These are phyloP conservation scores for Lindgomyces ingoldianus DNA, from an alignment of 495 filamentous ascomycete species.

Conservation along the genomic window DNA sequence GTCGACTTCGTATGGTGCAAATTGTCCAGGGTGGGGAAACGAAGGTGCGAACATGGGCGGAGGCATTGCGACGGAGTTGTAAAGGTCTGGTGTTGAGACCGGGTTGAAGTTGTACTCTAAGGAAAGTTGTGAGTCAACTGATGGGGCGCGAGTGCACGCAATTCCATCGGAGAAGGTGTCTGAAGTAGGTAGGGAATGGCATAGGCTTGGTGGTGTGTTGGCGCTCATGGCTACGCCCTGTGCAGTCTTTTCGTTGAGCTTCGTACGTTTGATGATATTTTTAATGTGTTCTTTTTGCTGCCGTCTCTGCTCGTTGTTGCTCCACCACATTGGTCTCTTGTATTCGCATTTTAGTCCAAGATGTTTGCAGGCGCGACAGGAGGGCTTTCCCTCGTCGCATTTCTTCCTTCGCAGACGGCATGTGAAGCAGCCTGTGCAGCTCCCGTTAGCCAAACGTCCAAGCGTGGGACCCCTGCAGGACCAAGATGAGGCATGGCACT, in stretches of 20 bases:
- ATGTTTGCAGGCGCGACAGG: slow-evolving; percentile 86
- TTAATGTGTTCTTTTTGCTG: slow-evolving; percentile 93
- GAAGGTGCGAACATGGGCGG: slow-evolving; percentile 45
- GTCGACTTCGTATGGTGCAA: slow-evolving; percentile 87
- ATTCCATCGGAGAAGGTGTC: slow-evolving; percentile 74
- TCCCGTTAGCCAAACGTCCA: slow-evolving; percentile 37
- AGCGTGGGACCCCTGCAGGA: slow-evolving; percentile 38
- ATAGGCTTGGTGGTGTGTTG: slow-evolving; percentile 73
- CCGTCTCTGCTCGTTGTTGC: slow-evolving; percentile 79
- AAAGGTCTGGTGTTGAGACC: slow-evolving; percentile 46
- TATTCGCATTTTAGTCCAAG: slow-evolving; percentile 89
- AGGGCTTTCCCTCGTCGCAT: slow-evolving; percentile 88
- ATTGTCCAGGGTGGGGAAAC: slow-evolving; percentile 50
- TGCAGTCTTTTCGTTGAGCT: slow-evolving; percentile 79
- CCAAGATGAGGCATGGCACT: slow-evolving; percentile 23
- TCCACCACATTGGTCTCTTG: slow-evolving; percentile 96
- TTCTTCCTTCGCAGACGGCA: slow-evolving; percentile 95
- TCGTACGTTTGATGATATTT: slow-evolving; percentile 94
- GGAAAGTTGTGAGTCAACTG: slow-evolving; percentile 74
- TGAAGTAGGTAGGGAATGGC: slow-evolving; percentile 78
- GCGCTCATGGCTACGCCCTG: slow-evolving; percentile 56
- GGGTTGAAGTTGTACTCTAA: slow-evolving; percentile 76
- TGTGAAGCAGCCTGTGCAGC: slow-evolving; percentile 83
- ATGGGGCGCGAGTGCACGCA: slow-evolving; percentile 69
- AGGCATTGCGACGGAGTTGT: slow-evolving; percentile 43